phyloP scores from a whole-genome alignment of 805 yeast genomes.

The Wickerhamomyces tratensis region DNA sequence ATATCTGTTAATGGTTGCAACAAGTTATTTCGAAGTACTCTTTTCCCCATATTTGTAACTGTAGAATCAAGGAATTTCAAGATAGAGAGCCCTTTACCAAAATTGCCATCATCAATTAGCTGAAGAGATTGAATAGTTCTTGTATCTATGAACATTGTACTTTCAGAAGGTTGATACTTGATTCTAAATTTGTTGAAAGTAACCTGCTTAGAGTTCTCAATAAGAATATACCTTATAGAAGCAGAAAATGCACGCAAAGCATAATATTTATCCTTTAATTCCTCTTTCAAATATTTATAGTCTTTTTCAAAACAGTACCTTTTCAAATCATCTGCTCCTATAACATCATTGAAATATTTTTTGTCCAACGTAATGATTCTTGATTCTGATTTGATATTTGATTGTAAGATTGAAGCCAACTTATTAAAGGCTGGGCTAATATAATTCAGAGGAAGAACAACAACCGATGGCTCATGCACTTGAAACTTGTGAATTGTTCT shows the following conservation, averaged over 20 bases:
- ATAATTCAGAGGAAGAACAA: slow-evolving; percentile 24
- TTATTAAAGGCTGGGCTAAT: slow-evolving; percentile 19
- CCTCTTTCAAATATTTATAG: slow-evolving; percentile 12
- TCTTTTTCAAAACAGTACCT: slow-evolving; percentile 12
- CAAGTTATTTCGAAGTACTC: slow-evolving; percentile 30
- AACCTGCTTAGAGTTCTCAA: slow-evolving; percentile 2
- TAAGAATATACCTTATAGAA: slow-evolving; percentile 17
- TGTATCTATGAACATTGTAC: slow-evolving; percentile 33
- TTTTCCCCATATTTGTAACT: slow-evolving; percentile 35
- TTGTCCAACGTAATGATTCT: slow-evolving; percentile 17
- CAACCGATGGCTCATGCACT: slow-evolving; percentile 24
- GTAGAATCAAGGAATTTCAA: slow-evolving; percentile 29
- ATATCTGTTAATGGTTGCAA: slow-evolving; percentile 37
- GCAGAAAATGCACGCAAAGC: slow-evolving; percentile 27
- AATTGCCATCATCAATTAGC: slow-evolving; percentile 24
- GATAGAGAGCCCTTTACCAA: slow-evolving; percentile 22
- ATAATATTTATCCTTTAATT: slow-evolving; percentile 18
- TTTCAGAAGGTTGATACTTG: slow-evolving; percentile 27
- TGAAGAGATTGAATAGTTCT: slow-evolving; percentile 29
- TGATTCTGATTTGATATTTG: slow-evolving; percentile 18
- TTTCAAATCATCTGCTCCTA: slow-evolving; percentile 16
- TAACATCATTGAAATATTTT: slow-evolving; percentile 15
- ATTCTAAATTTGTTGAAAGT: slow-evolving; percentile 24
- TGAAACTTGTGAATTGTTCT: slow-evolving; percentile 32
- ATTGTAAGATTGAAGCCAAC: slow-evolving; percentile 25